Evolutionary conservation across 1,284 basidiomycete species (phyloP), one percentile per base, ranked within the genome.

Genomic region (Leccinum fuscescens): DNA sequence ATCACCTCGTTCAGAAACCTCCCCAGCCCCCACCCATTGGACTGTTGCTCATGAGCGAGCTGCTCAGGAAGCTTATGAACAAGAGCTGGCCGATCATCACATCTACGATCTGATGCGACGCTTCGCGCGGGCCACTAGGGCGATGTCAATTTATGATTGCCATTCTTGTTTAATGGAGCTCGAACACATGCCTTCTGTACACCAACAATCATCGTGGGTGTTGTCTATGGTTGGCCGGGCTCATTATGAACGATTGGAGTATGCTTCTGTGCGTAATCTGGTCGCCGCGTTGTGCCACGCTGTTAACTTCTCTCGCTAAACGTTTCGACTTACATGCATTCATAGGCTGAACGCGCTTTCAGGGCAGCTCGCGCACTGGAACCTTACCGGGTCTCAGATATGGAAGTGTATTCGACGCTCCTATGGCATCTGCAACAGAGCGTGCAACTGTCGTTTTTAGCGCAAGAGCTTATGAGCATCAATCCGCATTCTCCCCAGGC

Each of bases 351-450:
- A 69, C 86, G 92, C 64, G 92, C 92, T 35, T 98, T 96, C 79
- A 84, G 85, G 67, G 84, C 86, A 22, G 86, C 93, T 51, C 82
- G 93, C 49, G 80, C 80, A n/a, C 77, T 90, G 57, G 90, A 96
- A 64, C 94, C 94, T 7, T 90, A 93, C 79, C 86, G 92, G 27
- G 74, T 95, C 58, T 85, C 85, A 78, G 91, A 94, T 72, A 95
- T 96, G 92, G 95, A 97, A 74, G 85, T 93, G 46, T 96, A 93
- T 77, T 96, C 94, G 44, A 96, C 96, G 11, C 82, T 96, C 37
- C 79, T 98, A 54, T 98, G 95, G 95, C 94, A 98, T 76, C 79
- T 96, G 52, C 88, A 91, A 69, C 83, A 86, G 65, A 85, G 85
- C 62, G 86, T 93, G 44, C 84, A 89, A 65, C 82, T 98, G 54